Evolutionary conservation across 768 basidiomycete genomes (phyloP).

Genomic region (Podaxis mareebaensis): DNA sequence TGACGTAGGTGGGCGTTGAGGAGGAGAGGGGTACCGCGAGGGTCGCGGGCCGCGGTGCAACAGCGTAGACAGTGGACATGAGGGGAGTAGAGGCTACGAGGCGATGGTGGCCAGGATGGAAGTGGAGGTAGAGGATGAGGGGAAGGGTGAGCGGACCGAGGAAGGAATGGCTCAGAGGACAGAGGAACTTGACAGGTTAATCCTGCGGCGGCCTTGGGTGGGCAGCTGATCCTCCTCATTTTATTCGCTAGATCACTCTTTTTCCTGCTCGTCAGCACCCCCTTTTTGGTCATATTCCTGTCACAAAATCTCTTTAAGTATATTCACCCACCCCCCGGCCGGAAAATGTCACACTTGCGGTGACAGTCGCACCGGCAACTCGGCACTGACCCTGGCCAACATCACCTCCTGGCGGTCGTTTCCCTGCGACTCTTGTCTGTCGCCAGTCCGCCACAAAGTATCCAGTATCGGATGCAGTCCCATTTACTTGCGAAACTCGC

Average conservation of each 20-base stretch:
- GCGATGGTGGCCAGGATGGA: conserved; percentile 20
- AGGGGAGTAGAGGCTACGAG: conserved; percentile 21
- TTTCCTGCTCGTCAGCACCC: conserved; percentile 2
- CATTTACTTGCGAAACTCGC: conserved; percentile 29
- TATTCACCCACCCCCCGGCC: conserved; percentile 12
- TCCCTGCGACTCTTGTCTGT: background rate
- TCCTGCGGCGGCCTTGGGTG: conserved; percentile 19
- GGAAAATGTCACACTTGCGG: conserved; percentile 5
- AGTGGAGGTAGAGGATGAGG: conserved; percentile 23
- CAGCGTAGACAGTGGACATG: conserved; percentile 39
- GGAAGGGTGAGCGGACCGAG: conserved; percentile 32
- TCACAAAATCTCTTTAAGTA: conserved; percentile 13
- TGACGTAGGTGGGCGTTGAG: conserved; percentile 33
- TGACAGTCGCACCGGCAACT: conserved; percentile 19
- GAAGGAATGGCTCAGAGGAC: conserved; percentile 19
- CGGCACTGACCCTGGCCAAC: conserved; percentile 17
- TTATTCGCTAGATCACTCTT: conserved; percentile 23
- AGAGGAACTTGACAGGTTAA: conserved; percentile 18
- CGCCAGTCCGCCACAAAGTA: background rate
- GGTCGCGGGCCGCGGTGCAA: conserved; percentile 37
- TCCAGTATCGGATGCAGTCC: conserved; percentile 25
- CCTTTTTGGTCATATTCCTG: conserved; percentile 4
- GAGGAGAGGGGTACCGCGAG: conserved; percentile 26
- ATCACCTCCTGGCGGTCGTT: conserved; percentile 8
- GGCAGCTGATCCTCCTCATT: conserved; percentile 25